Evolutionary conservation across 768 basidiomycete species (phyloP), one percentile per base, ranked within the genome.

Genomic region (Antrodiella citrinella): DNA sequence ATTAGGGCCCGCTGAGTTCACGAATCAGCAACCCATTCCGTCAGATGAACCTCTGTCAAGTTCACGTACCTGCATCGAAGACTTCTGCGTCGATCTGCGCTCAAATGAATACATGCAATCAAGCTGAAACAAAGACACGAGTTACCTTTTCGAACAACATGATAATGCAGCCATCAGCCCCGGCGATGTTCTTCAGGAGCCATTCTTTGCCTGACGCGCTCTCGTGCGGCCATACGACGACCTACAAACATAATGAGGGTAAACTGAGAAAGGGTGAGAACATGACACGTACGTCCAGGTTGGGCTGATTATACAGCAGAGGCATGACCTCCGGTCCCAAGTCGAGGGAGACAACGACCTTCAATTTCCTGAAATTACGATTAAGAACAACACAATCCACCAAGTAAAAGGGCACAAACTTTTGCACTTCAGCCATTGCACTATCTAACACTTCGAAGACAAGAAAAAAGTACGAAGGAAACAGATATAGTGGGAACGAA

Each of bases 51-150:
- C 35, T 2, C 3, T 10, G 22, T 15, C 2, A n/a, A 15, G 18
- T 38, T 22, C 7, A 43, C 48, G 25, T 54, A 56, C 77, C 76
- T 55, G 76, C 73, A 35, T 84, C 79, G 35, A 92, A 57, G 10
- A 94, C 63, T 60, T 91, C 90, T 13, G 73, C 67, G 57, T 95
- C 75, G 18, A 92, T 74, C 86, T 94, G 53, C n/a, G n/a, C n/a
- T n/a, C n/a, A n/a, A n/a, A n/a, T n/a, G n/a, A n/a, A n/a, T n/a
- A n/a, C n/a, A n/a, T n/a, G n/a, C n/a, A n/a, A n/a, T n/a, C n/a
- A n/a, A n/a, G n/a, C n/a, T n/a, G n/a, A n/a, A n/a, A n/a, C n/a
- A n/a, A n/a, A 2, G 11, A 11, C 19, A 13, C 44, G 45, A 21
- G 59, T 26, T 54, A 86, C 91, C 67, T 82, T 84, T 47, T 94